Conservation (phyloP, 495 filamentous ascomycete species). For the Tuber magnatum region DNA sequence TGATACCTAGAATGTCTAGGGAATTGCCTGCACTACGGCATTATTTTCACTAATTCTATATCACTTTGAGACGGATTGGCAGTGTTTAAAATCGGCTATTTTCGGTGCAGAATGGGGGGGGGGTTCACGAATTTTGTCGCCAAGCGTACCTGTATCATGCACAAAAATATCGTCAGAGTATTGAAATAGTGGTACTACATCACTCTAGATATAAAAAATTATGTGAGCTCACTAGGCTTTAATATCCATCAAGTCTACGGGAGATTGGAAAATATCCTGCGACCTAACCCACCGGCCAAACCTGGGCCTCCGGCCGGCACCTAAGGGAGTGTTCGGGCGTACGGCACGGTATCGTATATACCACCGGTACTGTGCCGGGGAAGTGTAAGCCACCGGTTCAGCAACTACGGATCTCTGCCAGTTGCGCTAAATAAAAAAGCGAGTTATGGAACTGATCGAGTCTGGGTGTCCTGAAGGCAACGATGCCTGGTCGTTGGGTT, state of each 20-base stretch:
- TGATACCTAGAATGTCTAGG: no score
- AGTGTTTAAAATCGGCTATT: no score
- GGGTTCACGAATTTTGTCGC: no score
- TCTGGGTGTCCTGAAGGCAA: background rate
- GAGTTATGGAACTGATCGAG: background rate
- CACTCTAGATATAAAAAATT: background rate
- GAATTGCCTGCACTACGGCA: no score
- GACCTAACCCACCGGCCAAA: background rate
- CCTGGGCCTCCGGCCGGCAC: background rate
- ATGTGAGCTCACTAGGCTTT: background rate
- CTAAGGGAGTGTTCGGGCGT: background rate
- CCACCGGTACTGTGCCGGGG: background rate
- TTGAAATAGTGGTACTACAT: background rate
- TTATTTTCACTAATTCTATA: no score
- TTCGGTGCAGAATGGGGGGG: no score
- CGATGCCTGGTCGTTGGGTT: background rate
- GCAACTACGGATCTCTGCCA: background rate
- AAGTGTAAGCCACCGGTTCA: background rate
- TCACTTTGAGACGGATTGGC: no score
- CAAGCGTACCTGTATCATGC: background rate
- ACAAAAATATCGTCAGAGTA: background rate
- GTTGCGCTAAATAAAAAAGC: background rate
- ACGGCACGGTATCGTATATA: background rate
- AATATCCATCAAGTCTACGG: background rate
- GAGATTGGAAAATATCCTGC: background rate